phyloP scores from a whole-genome alignment of 176 grass and related monocot genomes.

The Musa beccarii region DNA sequence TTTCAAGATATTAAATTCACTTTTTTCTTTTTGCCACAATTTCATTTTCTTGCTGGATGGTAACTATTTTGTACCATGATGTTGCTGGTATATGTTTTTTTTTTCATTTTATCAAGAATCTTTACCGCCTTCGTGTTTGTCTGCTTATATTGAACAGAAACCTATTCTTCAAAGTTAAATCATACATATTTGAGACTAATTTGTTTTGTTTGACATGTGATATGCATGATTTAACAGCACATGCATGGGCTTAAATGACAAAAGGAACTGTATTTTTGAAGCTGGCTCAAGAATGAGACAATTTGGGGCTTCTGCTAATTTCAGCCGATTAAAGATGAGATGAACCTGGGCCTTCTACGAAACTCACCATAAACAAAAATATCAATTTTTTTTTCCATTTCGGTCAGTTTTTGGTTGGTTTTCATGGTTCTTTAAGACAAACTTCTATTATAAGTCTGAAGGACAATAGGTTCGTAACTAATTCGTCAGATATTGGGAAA shows the following conservation, averaged over 20 bases:
- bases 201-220: not conserved
- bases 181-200: not conserved
- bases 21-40: no score
- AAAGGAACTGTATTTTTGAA: not conserved
- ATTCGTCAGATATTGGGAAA: no score
- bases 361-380: no score
- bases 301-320: not conserved
- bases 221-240: not conserved
- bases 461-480: no score
- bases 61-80: not conserved
- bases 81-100: not conserved
- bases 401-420: not conserved
- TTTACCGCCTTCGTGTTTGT: not conserved
- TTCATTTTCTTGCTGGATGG: not conserved
- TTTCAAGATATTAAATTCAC: not conserved
- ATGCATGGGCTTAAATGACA: not conserved
- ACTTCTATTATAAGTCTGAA: no score
- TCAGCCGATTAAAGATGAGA: no score
- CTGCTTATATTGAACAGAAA: not conserved
- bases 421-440: no score
- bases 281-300: not conserved
- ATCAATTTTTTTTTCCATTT: not conserved
- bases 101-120: not conserved
- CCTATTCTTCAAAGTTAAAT: not conserved
- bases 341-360: no score